Evolutionary conservation across 2,329 filamentous ascomycete genomes (phyloP), one percentile per base, ranked within the genome.

Genomic region (Exophiala viscosa): DNA sequence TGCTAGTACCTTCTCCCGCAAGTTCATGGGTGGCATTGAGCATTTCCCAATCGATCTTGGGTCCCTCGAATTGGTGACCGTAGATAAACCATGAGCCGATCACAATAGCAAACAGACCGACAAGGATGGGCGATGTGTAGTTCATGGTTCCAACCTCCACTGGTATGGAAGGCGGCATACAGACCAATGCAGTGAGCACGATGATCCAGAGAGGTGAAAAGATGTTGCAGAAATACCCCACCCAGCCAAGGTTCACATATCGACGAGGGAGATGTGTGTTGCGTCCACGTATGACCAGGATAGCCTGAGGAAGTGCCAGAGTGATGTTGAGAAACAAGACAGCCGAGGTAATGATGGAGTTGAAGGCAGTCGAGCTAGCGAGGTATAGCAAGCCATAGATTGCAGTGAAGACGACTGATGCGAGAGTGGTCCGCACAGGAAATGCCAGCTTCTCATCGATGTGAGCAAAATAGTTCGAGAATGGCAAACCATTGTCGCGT

Each of bases 341-440:
- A 15, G 48, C 31, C 11, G 32, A 3, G 2, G 70, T 65, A 5
- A 69, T 64, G 23, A 73, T 69, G 5, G 69, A 69, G n/a, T 64
- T 64, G 14, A 73, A 67, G 1, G 70, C 71, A 2, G 68, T 66
- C 9, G 64, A 64, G 17, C 64, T 66, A 7, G 67, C 69, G 39
- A 75, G 64, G 45, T 72, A 73, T 39, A 73, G 64, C 4, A 72
- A 57, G n/a, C 68, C 63, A 11, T 74, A 60, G 11, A 69, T 18
- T 39, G 67, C 54, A 10, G 66, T 64, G 18, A 72, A 62, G 3
- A 59, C 45, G 34, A 64, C 63, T 10, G 66, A 65, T 5, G 73
- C 58, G 41, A 64, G 57, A 20, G 74, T 63, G 4, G 70, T 66
- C 3, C 68, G 69, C 20, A 66, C 60, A 1, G 72, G 71, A 34